phyloP scores from a whole-genome alignment of 2,329 filamentous ascomycete species.

The Ophiosphaerella korrae region DNA sequence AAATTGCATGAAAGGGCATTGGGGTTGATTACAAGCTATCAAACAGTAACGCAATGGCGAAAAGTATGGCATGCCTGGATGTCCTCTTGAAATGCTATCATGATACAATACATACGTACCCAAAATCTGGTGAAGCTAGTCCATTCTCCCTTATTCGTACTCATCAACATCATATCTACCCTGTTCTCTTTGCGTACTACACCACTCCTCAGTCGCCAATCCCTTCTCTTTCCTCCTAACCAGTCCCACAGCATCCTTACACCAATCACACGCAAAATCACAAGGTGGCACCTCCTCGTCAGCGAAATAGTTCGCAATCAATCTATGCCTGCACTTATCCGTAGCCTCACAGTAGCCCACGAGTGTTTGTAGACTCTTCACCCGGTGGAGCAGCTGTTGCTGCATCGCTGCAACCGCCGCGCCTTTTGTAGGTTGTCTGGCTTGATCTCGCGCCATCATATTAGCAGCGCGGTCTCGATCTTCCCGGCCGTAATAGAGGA shows the following conservation, averaged over 20 bases:
- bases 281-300: conserved; percentile 45
- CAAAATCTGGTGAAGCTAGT: neutral
- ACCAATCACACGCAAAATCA: conserved; percentile 57
- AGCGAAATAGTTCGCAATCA: conserved; percentile 46
- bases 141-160: conserved; percentile 34
- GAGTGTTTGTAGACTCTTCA: conserved; percentile 59
- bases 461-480: conserved; percentile 75
- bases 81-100: neutral
- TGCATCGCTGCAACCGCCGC: conserved; percentile 42
- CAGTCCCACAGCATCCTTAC: conserved; percentile 51
- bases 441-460: conserved; percentile 55
- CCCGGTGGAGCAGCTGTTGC: conserved; percentile 47
- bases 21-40: neutral
- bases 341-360: conserved; percentile 83
- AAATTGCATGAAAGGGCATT: conserved; percentile 21
- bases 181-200: conserved; percentile 52
- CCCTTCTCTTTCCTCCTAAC: conserved; percentile 51
- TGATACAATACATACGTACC: neutral
- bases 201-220: conserved; percentile 57
- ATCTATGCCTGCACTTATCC: conserved; percentile 69
- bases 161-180: conserved; percentile 49
- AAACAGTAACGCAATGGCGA: neutral
- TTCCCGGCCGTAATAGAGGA: conserved; percentile 88
- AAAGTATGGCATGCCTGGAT: neutral
- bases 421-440: conserved; percentile 55